Percentiles rank a stretch among this genome's conserved stretches.
These are phyloP conservation scores for Cymbopogon citratus DNA, from an alignment of 176 grass and related monocot genomes.

Conservation along the genomic window DNA sequence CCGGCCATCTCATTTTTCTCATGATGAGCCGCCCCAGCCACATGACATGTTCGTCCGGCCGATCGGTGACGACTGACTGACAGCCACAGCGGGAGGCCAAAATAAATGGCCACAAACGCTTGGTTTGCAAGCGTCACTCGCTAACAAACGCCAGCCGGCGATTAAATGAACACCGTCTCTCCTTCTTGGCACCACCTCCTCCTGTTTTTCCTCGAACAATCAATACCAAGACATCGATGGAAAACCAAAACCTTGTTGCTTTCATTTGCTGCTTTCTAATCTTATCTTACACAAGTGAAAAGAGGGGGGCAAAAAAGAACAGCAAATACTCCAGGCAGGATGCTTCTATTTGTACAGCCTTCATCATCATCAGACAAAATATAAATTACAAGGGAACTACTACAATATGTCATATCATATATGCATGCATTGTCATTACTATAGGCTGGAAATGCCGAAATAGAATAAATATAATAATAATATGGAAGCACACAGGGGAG, in stretches of 20 bases:
- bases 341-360: slow-evolving; percentile 29
- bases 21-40: neutral
- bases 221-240: neutral
- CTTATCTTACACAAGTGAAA: neutral
- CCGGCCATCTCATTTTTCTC: neutral
- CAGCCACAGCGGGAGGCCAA: neutral
- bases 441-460: neutral
- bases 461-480: neutral
- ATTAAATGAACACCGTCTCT: neutral
- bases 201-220: neutral
- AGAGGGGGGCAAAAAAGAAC: neutral
- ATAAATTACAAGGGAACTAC: slow-evolving; percentile 1
- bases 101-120: slow-evolving; percentile 21
- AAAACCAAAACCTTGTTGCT: neutral
- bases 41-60: neutral
- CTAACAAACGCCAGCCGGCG: neutral
- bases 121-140: neutral
- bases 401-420: neutral
- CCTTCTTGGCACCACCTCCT: neutral
- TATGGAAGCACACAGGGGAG: neutral
- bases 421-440: too few species aligned
- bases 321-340: neutral
- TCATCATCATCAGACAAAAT: neutral
- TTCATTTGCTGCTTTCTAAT: neutral
- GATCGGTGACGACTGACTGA: neutral